Base-by-base conservation (phyloP, 768 basidiomycete genomes). In the Leccinellum luteum region DNA sequence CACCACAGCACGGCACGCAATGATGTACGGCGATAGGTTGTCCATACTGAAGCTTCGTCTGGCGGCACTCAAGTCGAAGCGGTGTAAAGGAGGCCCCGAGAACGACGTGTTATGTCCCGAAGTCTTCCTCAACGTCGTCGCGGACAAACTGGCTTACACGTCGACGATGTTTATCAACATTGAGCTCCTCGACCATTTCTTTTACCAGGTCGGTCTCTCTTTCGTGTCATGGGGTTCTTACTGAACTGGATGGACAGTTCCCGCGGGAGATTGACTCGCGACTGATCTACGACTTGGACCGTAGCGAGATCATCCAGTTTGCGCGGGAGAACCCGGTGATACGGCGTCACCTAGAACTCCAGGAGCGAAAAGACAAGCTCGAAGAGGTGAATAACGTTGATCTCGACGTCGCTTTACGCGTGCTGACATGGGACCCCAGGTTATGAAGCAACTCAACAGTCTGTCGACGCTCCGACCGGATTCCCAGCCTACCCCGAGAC, bases 81-180 rank as follows among this genome's bases (percentile, higher is more conserved):
- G 93, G 51, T 99, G 97, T 72, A 84, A 84, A 59, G 79, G 83
- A 0, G 95, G 96, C 0, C 94, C 95, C 6, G 86, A 93, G 57
- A 93, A 84, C 62, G 90, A 94, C 54, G 83, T 86, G 12, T 82
- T 98, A 68, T 99, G 97, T 70, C 97, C 97, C 0, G 97, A 99
- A 72, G 90, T 92, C 0, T 98, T 98, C 84, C 81, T 99, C 61
- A 89, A 93, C 65, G 93, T 96, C 25, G 94, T 99, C 21, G 94
- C 97, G 3, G 92, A 98, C 71, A 98, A 99, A 73, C 80, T 99
- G 43, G 94, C 95, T 1, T 88, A 94, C 68, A 98, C 96, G 0
- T 92, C 94, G 3, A 86, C 95, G 3, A 93, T 98, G 89, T 98
- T 98, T 73, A 97, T 99, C 80, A 97, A 94, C 75, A 97, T 99